Evolutionary conservation across 202 grass and related monocot species (phyloP).

Genomic region (Thinopyrum obtusiflorum): DNA sequence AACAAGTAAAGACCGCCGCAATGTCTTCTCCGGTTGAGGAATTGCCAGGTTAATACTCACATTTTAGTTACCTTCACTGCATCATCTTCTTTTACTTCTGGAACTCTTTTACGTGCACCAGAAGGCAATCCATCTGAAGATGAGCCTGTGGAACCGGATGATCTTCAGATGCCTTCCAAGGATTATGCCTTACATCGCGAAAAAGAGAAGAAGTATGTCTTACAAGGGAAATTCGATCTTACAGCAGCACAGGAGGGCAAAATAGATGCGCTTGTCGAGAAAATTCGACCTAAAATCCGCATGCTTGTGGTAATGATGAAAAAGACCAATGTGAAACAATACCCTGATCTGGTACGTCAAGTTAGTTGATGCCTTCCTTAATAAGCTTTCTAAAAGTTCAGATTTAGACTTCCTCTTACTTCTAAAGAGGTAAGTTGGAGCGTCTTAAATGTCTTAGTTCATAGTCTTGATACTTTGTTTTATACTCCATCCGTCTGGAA

Average conservation of each 20-base stretch:
- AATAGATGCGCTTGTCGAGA: neutral
- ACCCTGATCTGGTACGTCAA: neutral
- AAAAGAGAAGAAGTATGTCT: neutral
- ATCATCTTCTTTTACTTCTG: neutral
- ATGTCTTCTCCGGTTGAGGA: neutral
- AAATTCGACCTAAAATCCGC: neutral
- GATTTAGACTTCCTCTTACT: neutral
- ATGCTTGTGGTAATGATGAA: constrained; percentile 2
- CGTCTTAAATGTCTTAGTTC: neutral
- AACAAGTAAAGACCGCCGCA: neutral
- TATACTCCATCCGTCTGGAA: neutral
- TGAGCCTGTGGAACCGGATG: neutral
- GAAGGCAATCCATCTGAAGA: neutral
- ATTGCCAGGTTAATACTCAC: neutral
- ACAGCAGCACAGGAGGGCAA: neutral
- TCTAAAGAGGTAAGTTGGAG: neutral
- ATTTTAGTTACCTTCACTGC: neutral
- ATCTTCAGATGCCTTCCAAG: neutral
- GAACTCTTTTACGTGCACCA: neutral
- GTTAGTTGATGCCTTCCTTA: neutral
- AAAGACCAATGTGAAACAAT: neutral
- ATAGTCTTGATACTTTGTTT: neutral
- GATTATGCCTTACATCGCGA: neutral
- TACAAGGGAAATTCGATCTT: neutral
- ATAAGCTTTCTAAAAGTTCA: neutral